Evolutionary conservation across 768 basidiomycete genomes (phyloP).

Genomic region (Porpolomopsis calyptriformis): DNA sequence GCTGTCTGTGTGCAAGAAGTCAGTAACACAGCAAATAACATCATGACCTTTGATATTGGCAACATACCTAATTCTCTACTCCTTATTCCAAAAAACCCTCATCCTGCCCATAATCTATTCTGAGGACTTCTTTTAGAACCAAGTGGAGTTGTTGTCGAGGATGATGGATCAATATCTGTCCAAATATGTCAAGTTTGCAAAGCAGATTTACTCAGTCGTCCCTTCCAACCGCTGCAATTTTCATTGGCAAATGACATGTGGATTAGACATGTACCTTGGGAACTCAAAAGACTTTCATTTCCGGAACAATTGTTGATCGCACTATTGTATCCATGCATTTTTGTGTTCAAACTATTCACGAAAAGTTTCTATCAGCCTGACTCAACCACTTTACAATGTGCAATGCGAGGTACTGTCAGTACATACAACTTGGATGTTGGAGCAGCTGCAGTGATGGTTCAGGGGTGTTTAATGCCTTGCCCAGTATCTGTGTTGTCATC

Average conservation of each 20-base stretch:
- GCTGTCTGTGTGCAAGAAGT: too few species aligned
- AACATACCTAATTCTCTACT: too few species aligned
- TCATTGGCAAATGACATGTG: slow-evolving; percentile 30
- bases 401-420: slow-evolving; percentile 25
- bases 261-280: slow-evolving; percentile 23
- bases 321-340: slow-evolving; percentile 20
- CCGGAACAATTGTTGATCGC: slow-evolving; percentile 27
- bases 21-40: too few species aligned
- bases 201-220: neutral
- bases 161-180: neutral
- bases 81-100: too few species aligned
- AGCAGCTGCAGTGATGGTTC: slow-evolving; percentile 15
- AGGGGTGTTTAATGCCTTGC: slow-evolving; percentile 18
- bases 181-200: neutral
- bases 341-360: slow-evolving; percentile 28
- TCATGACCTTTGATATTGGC: too few species aligned
- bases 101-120: neutral
- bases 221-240: neutral
- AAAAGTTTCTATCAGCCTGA: slow-evolving; percentile 11
- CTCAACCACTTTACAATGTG: slow-evolving; percentile 9
- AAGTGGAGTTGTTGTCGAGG: too few species aligned
- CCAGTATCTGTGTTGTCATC: slow-evolving; percentile 15
- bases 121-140: neutral
- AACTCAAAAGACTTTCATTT: slow-evolving; percentile 20
- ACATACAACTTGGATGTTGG: slow-evolving; percentile 16